Evolutionary conservation across 768 basidiomycete species (phyloP), one percentile per base, ranked within the genome.

Genomic region (Trametes sanguinea): DNA sequence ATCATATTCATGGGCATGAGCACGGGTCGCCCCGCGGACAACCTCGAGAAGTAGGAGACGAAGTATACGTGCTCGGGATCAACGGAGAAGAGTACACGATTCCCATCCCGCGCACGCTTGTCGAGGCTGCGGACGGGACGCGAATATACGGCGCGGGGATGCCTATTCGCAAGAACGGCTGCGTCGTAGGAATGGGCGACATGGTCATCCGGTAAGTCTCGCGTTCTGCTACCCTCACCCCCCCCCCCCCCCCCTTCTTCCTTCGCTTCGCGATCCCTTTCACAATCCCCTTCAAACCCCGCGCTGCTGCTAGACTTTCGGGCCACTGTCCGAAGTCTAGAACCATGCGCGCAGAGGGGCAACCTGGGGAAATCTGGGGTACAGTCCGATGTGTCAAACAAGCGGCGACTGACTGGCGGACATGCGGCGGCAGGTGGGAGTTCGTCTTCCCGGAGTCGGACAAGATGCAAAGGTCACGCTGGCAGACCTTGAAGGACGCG

Each of bases 131-230:
- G 56, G 80, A 77, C 54, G 86, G 85, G 14, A 78, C 80, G 61
- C 75, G 79, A 43, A 74, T 87, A 56, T 77, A 76, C 67, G 86
- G 84, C 44, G 85, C 83, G 55, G 88, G 88, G n/a, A 90, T 90
- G 88, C 86, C 86, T 43, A 76, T 85, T 47, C 74, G 82, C 58
- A 77, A 81, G n/a, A 74, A 80, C 33, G 80, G 83, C 9, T 75
- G 77, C 67, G 74, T 82, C 9, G 71, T 83, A 54, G 85, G 85
- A 39, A 79, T 82, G 67, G 87, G 88, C 16, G 85, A 87, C 68
- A 75, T 90, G 68, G 75, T 88, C 61, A 76, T 90, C 58, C 82
- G 81, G 87, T 89, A 69, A 64, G 82, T 76, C 17, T 45, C 45
- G 43, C 30, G 52, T 8, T 43, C 44, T 37, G 55, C 13, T 50